A percentile compares a stretch with the other conserved stretches of the same genome.
phyloP scores from a whole-genome alignment of 148 eudicot genomes.

The Beta vulgaris region DNA sequence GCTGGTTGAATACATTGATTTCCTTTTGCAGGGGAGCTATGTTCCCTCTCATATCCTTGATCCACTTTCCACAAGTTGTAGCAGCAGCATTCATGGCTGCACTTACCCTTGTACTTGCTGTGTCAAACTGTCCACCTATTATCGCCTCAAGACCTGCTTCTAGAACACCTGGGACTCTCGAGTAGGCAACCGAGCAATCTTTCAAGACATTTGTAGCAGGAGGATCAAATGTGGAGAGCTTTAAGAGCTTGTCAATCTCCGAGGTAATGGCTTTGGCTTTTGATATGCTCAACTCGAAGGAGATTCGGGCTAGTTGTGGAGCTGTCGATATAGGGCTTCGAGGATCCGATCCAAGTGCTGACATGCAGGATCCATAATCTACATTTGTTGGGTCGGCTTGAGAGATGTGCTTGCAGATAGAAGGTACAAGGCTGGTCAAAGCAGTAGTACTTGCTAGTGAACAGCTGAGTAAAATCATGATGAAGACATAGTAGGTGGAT shows the following conservation, averaged over 20 bases:
- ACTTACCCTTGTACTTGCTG: constrained; percentile 8
- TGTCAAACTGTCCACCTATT: background rate
- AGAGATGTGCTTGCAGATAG: constrained; percentile 14
- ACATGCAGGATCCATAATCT: constrained; percentile 4
- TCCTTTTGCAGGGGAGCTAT: background rate
- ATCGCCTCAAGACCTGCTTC: constrained; percentile 14
- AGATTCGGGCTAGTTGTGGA: constrained; percentile 9
- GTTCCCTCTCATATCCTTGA: background rate
- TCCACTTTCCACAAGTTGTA: constrained; percentile 1
- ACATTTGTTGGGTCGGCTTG: constrained; percentile 2
- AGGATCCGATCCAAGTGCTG: constrained; percentile 11
- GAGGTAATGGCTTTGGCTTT: constrained; percentile 12
- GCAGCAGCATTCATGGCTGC: constrained; percentile 4
- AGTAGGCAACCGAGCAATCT: background rate
- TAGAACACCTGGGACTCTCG: background rate
- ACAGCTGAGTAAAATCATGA: background rate
- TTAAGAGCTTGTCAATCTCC: background rate
- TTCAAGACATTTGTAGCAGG: background rate
- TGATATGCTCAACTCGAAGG: background rate
- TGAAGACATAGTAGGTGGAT: background rate
- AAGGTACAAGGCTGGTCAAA: background rate
- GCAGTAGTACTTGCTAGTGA: background rate
- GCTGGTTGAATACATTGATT: background rate
- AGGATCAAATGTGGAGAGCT: background rate
- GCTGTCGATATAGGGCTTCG: constrained; percentile 10